These are phyloP conservation scores for Cudoniella acicularis DNA, from an alignment of 495 filamentous ascomycete species.

Conservation along the genomic window DNA sequence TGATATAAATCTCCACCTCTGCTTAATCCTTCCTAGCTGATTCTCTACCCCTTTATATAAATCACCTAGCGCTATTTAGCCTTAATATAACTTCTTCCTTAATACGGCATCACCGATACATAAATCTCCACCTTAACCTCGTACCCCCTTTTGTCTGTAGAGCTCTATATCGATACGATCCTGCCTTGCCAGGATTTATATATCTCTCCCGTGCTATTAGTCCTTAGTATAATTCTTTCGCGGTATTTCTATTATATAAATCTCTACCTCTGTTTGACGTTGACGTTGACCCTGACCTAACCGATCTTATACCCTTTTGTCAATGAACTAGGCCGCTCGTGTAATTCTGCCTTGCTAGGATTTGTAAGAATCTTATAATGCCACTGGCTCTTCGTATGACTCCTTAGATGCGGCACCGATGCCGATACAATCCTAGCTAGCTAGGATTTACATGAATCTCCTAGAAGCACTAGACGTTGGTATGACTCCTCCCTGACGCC, in stretches of 20 bases:
- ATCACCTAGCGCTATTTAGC: not conserved
- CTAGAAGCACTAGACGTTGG: not conserved
- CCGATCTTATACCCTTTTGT: not conserved
- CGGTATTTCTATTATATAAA: not conserved
- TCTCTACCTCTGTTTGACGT: no score
- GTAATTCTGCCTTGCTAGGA: no score
- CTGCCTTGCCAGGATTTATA: not conserved
- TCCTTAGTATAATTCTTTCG: not conserved
- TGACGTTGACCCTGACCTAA: not conserved
- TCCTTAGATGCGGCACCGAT: no score
- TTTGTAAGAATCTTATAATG: not conserved
- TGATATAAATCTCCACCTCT: no score
- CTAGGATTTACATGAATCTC: not conserved
- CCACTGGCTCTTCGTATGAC: not conserved
- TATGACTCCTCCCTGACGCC: not conserved
- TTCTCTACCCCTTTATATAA: constrained; percentile 54
- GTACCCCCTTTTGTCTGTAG: not conserved
- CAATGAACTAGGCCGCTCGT: no score
- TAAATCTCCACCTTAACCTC: not conserved
- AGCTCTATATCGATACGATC: not conserved
- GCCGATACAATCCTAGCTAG: not conserved
- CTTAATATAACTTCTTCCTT: not conserved
- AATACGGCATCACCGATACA: not conserved
- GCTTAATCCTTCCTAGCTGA: no score
- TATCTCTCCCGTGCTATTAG: not conserved